Evolutionary conservation across 129 eudicot species (phyloP), one percentile per base, ranked within the genome.

Genomic region (Helichrysum umbraculigerum): DNA sequence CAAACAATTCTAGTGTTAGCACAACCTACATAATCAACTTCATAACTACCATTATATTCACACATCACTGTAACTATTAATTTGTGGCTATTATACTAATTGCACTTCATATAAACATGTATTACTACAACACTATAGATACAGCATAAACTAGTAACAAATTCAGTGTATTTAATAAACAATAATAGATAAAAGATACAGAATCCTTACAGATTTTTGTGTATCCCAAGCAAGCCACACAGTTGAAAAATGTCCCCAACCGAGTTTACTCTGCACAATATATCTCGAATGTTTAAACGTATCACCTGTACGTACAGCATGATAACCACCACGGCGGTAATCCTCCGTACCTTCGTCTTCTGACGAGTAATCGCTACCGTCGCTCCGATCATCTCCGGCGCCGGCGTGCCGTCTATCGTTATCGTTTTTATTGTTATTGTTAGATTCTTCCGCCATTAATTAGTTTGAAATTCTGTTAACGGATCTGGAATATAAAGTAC

Each of bases 221-320:
- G 90, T 83, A 64, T 93, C 98, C 98, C 98, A 93, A 87, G 98
- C 89, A 79, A 93, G 97, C 98, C 98, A 93, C 70, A 93, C 98
- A 42, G 96, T 90, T 66, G 97, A 93, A 75, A 93, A 93, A 72
- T 93, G 98, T n/a, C 97, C 98, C 98, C 98, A 93, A 5, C 98
- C 98, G 21, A 93, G 97, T 88, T 93, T 93, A 74, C 86, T 85
- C 87, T 93, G 97, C 54, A 90, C 93, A 68, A 93, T 76, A 54
- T 93, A 93, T 70, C 92, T 86, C 5, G 87, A 89, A 66, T 84
- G 85, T 72, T 88, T 93, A 66, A 93, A 93, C 2, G 81, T 74
- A 57, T 93, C 98, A 1, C 98, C 96, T 77, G 88, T 77, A 71
- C 86, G 86, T 67, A 93, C 96, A 12, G 89, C 87, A 56, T 93